A percentile compares a stretch with the other conserved stretches of the same genome.
phyloP scores from a whole-genome alignment of 805 yeast genomes.

The Barnettozyma sp. region DNA sequence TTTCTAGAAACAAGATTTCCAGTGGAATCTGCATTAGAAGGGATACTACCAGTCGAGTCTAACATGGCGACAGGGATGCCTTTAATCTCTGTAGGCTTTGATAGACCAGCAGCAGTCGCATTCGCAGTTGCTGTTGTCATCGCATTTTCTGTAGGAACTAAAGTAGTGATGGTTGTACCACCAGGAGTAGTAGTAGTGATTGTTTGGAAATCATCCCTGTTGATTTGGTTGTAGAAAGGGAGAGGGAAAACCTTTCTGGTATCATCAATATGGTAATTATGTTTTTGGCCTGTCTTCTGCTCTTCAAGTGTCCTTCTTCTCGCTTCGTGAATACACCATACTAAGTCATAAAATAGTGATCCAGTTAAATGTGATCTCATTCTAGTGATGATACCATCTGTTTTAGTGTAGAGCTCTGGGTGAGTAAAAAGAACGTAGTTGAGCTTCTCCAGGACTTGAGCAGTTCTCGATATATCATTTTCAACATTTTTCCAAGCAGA shows the following conservation, averaged over 20 bases:
- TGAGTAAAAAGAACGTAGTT: constrained; percentile 82
- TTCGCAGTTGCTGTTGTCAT: constrained; percentile 52
- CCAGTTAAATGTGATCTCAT: constrained; percentile 93
- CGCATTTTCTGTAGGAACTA: constrained; percentile 81
- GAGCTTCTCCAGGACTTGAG: constrained; percentile 81
- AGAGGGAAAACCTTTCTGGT: constrained; percentile 43
- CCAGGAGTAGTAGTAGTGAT: constrained; percentile 83
- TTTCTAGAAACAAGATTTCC: constrained; percentile 1
- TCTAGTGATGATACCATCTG: constrained; percentile 70
- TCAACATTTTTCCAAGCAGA: constrained; percentile 85
- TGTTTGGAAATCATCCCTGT: constrained; percentile 81
- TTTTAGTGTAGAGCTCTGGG: constrained; percentile 71
- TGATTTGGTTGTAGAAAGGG: constrained; percentile 87
- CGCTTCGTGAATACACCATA: constrained; percentile 94
- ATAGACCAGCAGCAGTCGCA: constrained; percentile 48
- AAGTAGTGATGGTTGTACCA: constrained; percentile 85
- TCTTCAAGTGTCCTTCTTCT: constrained; percentile 55
- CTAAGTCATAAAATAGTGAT: constrained; percentile 82
- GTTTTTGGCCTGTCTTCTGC: constrained; percentile 27
- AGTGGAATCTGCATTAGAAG: constrained; percentile 7
- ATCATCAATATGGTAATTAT: constrained; percentile 26
- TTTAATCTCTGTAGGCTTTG: constrained; percentile 52
- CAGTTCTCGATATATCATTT: constrained; percentile 86
- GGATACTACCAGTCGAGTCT: constrained; percentile 71
- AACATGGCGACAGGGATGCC: constrained; percentile 68